These are phyloP conservation scores for Brassica cretica DNA, from an alignment of 345 rosid genomes.

Conservation along the genomic window DNA sequence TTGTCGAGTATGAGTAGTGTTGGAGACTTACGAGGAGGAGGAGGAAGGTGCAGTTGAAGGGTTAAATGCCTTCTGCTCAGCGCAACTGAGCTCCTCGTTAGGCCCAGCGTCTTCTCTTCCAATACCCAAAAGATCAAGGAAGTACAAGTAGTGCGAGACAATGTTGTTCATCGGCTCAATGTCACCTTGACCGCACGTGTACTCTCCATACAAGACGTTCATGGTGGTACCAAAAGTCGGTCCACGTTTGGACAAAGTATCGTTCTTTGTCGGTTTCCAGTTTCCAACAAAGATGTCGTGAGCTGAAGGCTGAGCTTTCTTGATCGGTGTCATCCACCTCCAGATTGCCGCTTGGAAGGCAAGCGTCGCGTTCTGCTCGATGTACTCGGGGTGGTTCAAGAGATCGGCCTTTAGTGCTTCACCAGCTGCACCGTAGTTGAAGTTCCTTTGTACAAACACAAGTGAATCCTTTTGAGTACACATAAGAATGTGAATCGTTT, in stretches of 20 bases:
- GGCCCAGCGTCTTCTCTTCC: slow-evolving; percentile 83
- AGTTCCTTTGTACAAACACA: slow-evolving; percentile 53
- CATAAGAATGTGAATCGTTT: not conserved
- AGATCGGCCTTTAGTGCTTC: slow-evolving; percentile 66
- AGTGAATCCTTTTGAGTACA: not conserved
- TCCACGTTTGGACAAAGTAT: slow-evolving; percentile 65
- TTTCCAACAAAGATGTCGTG: slow-evolving; percentile 68
- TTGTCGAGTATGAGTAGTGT: not conserved
- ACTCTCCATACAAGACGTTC: slow-evolving; percentile 73
- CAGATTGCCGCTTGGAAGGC: slow-evolving; percentile 81
- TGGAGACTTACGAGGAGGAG: slow-evolving; percentile 42
- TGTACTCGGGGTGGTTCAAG: slow-evolving; percentile 69
- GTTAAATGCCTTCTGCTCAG: slow-evolving; percentile 74
- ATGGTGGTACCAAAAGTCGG: slow-evolving; percentile 72
- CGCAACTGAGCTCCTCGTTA: slow-evolving; percentile 56
- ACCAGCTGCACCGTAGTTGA: slow-evolving; percentile 69
- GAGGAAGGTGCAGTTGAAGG: slow-evolving; percentile 48
- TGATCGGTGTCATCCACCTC: slow-evolving; percentile 80
- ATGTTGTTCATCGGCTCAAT: slow-evolving; percentile 76
- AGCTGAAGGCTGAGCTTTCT: slow-evolving; percentile 71
- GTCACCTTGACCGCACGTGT: slow-evolving; percentile 68
- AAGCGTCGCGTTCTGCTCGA: slow-evolving; percentile 78
- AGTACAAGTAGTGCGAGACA: slow-evolving; percentile 72
- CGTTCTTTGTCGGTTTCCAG: slow-evolving; percentile 87
- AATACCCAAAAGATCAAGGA: slow-evolving; percentile 81